Evolutionary conservation across 2,329 filamentous ascomycete species (phyloP), one percentile per base, ranked within the genome.

Genomic region (Exophiala alcalophila): DNA sequence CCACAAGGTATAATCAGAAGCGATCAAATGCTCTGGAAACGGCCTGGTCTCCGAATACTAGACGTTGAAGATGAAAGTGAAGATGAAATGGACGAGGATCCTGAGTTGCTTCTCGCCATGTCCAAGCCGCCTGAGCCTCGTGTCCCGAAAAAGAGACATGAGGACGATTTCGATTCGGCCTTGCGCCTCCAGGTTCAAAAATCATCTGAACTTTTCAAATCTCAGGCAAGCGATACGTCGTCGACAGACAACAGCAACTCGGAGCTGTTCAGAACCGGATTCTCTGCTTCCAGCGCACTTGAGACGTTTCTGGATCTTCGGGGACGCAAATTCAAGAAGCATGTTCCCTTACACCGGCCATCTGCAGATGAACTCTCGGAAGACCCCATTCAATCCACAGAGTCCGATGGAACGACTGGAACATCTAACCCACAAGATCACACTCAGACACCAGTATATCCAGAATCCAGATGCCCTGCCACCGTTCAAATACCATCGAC

Each of bases 11-110:
- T 53, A 12, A 36, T 42, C n/a, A 38, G 16, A 34, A 57, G 55
- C 33, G 31, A 48, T 18, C 33, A 56, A 36, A 12, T 57, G 35
- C 34, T 57, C 2, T 57, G 44, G 44, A 56, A 53, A 42, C 38
- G 41, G 20, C 44, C 52, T 8, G 49, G 52, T 11, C 34, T 54
- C 12, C 37, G 49, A 10, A 19, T 57, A 3, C 45, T 56, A 2
- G 44, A 53, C 4, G 24, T 16, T 3, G 23, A 43, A 8, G 39
- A 53, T 4, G 39, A 46, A 3, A 44, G 43, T 20, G 52, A 49
- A 9, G 30, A 35, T 3, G 40, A 46, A 29, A 23, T 50, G 11
- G 37, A 49, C 20, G 39, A 36, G 19, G 43, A 50, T 25, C 10
- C 9, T 4, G 42, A 47, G 3, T 29, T 52, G 25, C 28, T 18